Evolutionary conservation across 1,284 basidiomycete genomes (phyloP), one percentile per base, ranked within the genome.

Genomic region (Fomitopsis schrenkii): DNA sequence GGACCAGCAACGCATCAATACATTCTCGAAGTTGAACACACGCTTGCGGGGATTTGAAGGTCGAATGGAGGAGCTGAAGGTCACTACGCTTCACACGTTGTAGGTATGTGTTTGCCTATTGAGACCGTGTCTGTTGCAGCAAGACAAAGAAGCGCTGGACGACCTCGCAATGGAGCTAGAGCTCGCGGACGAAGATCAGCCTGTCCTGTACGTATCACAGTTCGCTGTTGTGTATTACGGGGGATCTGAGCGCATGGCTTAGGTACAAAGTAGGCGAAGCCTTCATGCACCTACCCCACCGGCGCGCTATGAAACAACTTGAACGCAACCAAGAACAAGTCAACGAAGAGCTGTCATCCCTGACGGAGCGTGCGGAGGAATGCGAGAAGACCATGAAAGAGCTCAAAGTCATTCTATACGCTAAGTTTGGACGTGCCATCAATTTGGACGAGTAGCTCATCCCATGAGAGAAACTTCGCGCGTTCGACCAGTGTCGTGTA

Each of bases 1-100:
- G 83, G 96, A 99, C 75, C 96, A 98, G 75, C 87, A 95, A 69
- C 83, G 84, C 19, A 99, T 98, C 78, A 98, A 93, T 77, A 82
- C 85, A 0, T 98, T 99, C 74, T 97, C 94, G 0, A 95, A 95
- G 71, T 81, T 97, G 53, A 98, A 98, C 73, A 88, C 86, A 5
- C 85, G 93, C 45, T 74, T 92, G 60, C 82, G 86, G 10, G 83
- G 84, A 52, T 80, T 95, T 44, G 85, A 91, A 66, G 93, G 91
- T 61, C 86, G 86, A 63, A 80, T 97, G 44, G 81, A 86, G 58
- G 76, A 75, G 35, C 82, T 93, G 66, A 90, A 90, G 82, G 94
- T 93, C 54, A 26, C 74, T 60, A 12, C 46, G 33, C 33, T 22
- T 22, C 33, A 22, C 17, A 17, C 22, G 38, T 57, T 33, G 14